Percentiles rank a stretch among this genome's conserved stretches.
Conservation (phyloP, 305 asterid genomes). For the Fraxinus albicans region DNA sequence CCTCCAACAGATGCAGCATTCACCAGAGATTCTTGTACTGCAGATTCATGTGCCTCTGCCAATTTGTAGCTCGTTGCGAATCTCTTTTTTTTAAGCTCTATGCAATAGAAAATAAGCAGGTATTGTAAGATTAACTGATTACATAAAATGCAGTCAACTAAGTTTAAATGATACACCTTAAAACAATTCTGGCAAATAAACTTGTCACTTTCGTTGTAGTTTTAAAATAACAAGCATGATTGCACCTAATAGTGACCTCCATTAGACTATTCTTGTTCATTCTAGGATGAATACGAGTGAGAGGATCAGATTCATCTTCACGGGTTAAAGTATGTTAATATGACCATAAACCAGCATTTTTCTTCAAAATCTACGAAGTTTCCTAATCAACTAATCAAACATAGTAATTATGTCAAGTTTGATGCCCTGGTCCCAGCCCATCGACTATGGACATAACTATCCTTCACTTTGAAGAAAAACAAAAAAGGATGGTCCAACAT, state of each 20-base stretch:
- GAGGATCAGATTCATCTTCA: neutral
- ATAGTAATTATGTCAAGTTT: neutral
- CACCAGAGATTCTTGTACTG: slow-evolving; percentile 39
- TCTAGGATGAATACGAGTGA: neutral
- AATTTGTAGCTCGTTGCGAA: slow-evolving; percentile 40
- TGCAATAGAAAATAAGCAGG: slow-evolving; percentile 12
- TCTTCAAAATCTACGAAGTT: neutral
- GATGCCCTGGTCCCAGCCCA: neutral
- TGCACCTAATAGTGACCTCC: neutral
- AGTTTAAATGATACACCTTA: neutral
- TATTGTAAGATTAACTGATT: neutral
- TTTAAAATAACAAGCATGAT: neutral
- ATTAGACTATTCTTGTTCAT: neutral
- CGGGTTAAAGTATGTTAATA: neutral
- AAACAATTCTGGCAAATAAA: neutral
- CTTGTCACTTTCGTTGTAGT: neutral
- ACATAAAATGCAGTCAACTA: neutral
- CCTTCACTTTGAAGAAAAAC: neutral
- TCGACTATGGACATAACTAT: neutral
- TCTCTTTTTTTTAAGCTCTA: slow-evolving; percentile 62
- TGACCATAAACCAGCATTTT: neutral
- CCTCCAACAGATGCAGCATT: slow-evolving; percentile 41
- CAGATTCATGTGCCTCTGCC: slow-evolving; percentile 40
- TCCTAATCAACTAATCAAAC: neutral
- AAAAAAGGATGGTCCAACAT: neutral